Percentiles rank a stretch among this genome's conserved stretches.
These are phyloP conservation scores for Raphanus sativus DNA, from an alignment of 345 rosid genomes.

Conservation along the genomic window DNA sequence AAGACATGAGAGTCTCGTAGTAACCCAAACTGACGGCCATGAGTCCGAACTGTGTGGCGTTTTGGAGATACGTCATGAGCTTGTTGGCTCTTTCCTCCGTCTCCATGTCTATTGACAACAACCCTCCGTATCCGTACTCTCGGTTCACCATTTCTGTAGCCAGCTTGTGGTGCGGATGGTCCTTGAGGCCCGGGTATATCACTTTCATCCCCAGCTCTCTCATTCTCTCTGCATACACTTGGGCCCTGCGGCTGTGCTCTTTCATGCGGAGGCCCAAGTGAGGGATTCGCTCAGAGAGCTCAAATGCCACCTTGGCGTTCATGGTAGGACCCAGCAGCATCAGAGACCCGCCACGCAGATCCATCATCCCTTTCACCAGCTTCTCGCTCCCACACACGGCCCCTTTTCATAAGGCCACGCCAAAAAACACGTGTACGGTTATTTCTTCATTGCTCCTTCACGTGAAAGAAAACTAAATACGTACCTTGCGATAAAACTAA, in stretches of 20 bases:
- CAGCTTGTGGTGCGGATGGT: slow-evolving; percentile 75
- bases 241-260: slow-evolving; percentile 80
- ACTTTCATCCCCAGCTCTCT: slow-evolving; percentile 73
- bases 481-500: slow-evolving; percentile 22
- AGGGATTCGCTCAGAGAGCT: slow-evolving; percentile 82
- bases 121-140: slow-evolving; percentile 84
- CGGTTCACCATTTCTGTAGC: slow-evolving; percentile 58
- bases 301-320: slow-evolving; percentile 94
- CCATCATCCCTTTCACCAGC: slow-evolving; percentile 93
- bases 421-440: slow-evolving; percentile 39
- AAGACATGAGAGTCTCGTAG: slow-evolving; percentile 89
- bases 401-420: slow-evolving; percentile 43
- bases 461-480: slow-evolving; percentile 3
- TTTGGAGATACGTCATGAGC: slow-evolving; percentile 78
- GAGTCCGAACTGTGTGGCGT: slow-evolving; percentile 76
- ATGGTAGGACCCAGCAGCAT: slow-evolving; percentile 97
- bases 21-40: slow-evolving; percentile 98
- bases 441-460: background rate
- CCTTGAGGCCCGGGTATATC: slow-evolving; percentile 79
- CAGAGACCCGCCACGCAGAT: slow-evolving; percentile 78
- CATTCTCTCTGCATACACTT: slow-evolving; percentile 61
- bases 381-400: slow-evolving; percentile 86
- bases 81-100: slow-evolving; percentile 80
- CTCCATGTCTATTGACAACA: slow-evolving; percentile 78
- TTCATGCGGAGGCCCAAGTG: slow-evolving; percentile 81